A percentile compares a stretch with the other conserved stretches of the same genome.
phyloP scores from a whole-genome alignment of 2,329 filamentous ascomycete genomes.

The Ophiostoma sp. region DNA sequence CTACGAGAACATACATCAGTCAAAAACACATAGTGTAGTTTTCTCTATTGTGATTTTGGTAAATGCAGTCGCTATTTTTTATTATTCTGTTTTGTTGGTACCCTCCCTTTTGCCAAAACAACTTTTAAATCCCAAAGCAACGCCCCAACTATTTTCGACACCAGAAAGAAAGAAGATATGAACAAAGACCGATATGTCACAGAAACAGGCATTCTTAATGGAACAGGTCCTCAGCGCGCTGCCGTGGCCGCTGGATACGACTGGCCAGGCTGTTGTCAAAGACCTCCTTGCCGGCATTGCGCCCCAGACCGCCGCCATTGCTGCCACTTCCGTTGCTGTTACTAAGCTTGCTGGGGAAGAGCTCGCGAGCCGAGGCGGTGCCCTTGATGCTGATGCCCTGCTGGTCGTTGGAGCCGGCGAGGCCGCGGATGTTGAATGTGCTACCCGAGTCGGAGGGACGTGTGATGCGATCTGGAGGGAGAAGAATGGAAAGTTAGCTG shows the following conservation, averaged over 20 bases:
- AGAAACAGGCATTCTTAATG: conserved; percentile 44
- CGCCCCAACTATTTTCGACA: not conserved
- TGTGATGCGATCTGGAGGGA: conserved; percentile 40
- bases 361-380: conserved; percentile 59
- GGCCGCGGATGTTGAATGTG: conserved; percentile 59
- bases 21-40: too few species aligned
- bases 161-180: not conserved
- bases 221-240: conserved; percentile 73
- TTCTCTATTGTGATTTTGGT: not conserved
- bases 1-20: too few species aligned
- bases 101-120: not conserved
- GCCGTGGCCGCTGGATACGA: conserved; percentile 55
- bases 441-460: conserved; percentile 30
- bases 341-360: conserved; percentile 66
- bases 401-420: conserved; percentile 47
- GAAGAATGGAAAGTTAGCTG: conserved; percentile 23
- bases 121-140: not conserved
- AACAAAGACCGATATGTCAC: not conserved
- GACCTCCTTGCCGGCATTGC: conserved; percentile 67
- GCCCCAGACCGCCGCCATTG: not conserved
- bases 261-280: conserved; percentile 63
- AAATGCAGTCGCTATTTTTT: not conserved
- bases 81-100: not conserved
- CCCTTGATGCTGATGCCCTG: conserved; percentile 65
- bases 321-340: conserved; percentile 22